Base-by-base conservation (phyloP, 2,329 filamentous ascomycete species). In the Emergomyces pasteurianus region DNA sequence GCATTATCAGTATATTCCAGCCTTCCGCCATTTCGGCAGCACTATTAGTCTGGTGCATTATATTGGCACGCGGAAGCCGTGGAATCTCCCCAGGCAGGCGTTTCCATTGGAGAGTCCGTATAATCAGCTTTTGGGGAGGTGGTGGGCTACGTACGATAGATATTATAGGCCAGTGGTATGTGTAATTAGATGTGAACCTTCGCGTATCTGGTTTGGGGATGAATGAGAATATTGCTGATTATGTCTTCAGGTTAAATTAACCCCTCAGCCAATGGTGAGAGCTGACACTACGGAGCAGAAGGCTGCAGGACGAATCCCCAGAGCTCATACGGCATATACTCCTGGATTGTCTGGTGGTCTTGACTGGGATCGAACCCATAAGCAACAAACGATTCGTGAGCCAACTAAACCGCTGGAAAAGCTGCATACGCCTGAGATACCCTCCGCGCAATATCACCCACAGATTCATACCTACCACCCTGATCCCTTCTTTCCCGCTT, bases 1-100 rank as follows among this genome's bases (percentile, higher is more conserved):
- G 28, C 91, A 96, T 73, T 99, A 99, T 77, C 94, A 99, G 77
- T 99, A 97, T 75, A 82, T 96, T 60, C 94, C 94, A 14, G 94
- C 94, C 58, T 99, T 95, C 75, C 85, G 86, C 65, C 90, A 97
- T 79, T 95, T 95, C 74, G 89, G 95, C 75, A 88, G 88, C 55
- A 88, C 85, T 67, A 95, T 99, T 69, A 92, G 83, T 71, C 83
- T 95, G 78, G 87, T 95, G 31, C 94, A 99, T 76, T 99, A 96
- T 74, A 97, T 99, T 69, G 94, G 94, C 49, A 77, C 86, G 62
- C 82, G 89, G 60, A 99, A 99, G 77, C 94, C 94, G 0, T 99
- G 94, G 94, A 81, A 82, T 26, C 76, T 84, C 62, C 86, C 73
- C n/a, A 70, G 74, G 53, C 70, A 74, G 62, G 67, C 70, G 43